Percentiles rank a stretch among this genome's conserved stretches.
These are phyloP conservation scores for Leishmania tarentolae DNA, from an alignment of 208 protist genomes.

Conservation along the genomic window DNA sequence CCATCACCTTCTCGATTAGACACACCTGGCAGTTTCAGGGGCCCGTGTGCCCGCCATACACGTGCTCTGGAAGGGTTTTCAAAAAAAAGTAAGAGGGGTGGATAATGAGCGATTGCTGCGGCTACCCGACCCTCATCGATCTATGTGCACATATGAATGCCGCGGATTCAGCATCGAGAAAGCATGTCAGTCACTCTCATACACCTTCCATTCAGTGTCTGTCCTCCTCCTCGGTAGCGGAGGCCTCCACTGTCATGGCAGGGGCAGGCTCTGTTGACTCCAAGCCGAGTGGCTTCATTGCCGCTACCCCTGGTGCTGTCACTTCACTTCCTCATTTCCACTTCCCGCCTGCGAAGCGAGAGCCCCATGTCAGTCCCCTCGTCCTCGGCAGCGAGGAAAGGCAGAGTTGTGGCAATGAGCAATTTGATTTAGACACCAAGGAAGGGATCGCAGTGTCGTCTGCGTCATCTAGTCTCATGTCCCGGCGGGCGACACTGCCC, in stretches of 20 bases:
- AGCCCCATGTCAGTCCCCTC: not conserved
- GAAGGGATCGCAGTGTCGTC: not conserved
- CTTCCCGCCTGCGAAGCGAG: too few relatives aligned
- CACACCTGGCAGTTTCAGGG: not conserved
- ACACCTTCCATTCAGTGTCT: not conserved
- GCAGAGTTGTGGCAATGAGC: not conserved
- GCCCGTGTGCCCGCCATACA: not conserved
- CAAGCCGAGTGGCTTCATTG: not conserved
- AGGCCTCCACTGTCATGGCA: not conserved
- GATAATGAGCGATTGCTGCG: not conserved
- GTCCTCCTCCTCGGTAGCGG: not conserved
- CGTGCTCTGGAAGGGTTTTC: not conserved
- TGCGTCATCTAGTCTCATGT: not conserved
- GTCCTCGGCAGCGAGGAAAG: not conserved
- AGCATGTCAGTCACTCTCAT: not conserved
- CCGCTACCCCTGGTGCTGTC: not conserved
- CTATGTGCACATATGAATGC: not conserved
- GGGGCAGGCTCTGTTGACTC: not conserved
- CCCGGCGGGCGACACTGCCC: constrained; percentile 10
- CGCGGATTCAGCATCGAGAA: not conserved
- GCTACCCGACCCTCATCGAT: constrained; percentile 1
- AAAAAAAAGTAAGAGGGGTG: not conserved
- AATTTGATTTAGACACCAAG: not conserved
- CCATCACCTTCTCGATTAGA: not conserved
- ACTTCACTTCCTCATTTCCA: not conserved